Evolutionary conservation across 345 rosid genomes (phyloP), one percentile per base, ranked within the genome.

Genomic region (Populus alba): DNA sequence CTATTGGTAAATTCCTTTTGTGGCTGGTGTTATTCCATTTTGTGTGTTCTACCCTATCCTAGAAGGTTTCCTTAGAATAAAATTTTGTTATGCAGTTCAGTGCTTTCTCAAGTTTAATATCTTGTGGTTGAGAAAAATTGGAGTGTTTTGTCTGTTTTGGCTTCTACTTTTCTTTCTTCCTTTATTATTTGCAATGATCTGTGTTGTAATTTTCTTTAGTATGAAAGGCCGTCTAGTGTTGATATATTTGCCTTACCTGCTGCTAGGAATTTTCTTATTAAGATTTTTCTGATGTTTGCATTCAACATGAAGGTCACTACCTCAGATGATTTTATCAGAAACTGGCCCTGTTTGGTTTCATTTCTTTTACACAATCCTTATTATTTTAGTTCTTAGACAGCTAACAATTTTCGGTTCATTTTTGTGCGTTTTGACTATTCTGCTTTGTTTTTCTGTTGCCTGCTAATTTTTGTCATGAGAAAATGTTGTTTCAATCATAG

Each of bases 1-100:
- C 98, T 3, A 88, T 95, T 39, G 99, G 99, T 95, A 86, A 81
- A 38, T 77, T 39, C 27, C 39, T 25, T 29, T 51, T 23, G 27
- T 51, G 9, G 57, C 27, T 61, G 39, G 37, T 73, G 29, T 27
- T 8, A 23, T 15, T 76, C 13, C 31, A 20, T 29, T 7, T 75
- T 16, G 23, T 16, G 17, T 16, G 3, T 12, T 18, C 33, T 53
- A 61, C 37, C n/a, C 7, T 27, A 5, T 8, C 3, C 37, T 25
- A 17, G 29, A 5, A 27, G 29, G 20, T 20, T 22, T 4, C 18
- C 35, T 49, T 25, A 17, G 7, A 72, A 41, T 61, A 29, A 59
- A 5, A 33, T 27, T 3, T 18, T 49, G 8, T 17, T 27, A 11
- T 25, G 8, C 9, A 23, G 8, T 7, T 29, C 9, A 65, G 16